Percentiles rank a stretch among this genome's conserved stretches.
Conservation (phyloP, 768 basidiomycete genomes). For the Hysterangium stoloniferum region DNA sequence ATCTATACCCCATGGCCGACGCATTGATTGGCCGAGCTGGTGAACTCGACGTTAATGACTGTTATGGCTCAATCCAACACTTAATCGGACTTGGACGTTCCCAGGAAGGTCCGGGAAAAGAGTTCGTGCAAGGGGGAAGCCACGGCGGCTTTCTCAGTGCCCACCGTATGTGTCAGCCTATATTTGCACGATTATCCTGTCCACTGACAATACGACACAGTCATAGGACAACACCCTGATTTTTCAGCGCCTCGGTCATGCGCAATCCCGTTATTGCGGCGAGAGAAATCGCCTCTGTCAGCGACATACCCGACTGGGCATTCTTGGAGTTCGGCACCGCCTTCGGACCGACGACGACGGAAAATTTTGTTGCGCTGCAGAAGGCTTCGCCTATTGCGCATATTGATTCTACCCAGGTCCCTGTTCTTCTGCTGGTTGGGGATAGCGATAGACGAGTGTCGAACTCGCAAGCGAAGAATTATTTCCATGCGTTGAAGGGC, state of each 20-base stretch:
- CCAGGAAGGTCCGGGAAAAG: conserved; percentile 38
- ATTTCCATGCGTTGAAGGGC: conserved; percentile 60
- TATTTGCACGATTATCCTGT: not conserved
- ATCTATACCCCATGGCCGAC: conserved; percentile 51
- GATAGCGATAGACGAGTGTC: conserved; percentile 54
- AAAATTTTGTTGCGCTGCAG: conserved; percentile 36
- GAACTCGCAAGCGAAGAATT: conserved; percentile 51
- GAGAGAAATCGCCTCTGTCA: conserved; percentile 40
- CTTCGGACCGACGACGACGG: conserved; percentile 37
- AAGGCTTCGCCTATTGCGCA: conserved; percentile 48
- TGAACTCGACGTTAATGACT: conserved; percentile 56
- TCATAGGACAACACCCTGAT: conserved; percentile 55
- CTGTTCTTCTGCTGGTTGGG: conserved; percentile 54
- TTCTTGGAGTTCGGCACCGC: conserved; percentile 33
- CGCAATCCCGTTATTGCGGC: conserved; percentile 65
- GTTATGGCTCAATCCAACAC: conserved; percentile 44
- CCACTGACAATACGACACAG: conserved; percentile 24
- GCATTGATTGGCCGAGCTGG: conserved; percentile 53
- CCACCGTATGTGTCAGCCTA: conserved; percentile 37
- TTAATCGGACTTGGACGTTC: conserved; percentile 45
- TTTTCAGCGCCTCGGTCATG: conserved; percentile 52
- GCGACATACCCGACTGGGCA: conserved; percentile 67
- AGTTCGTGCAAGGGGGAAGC: conserved; percentile 55
- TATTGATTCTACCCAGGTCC: conserved; percentile 41
- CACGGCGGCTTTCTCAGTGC: conserved; percentile 62